Conservation (phyloP, 2,329 filamentous ascomycete species). For the Diaporthe vaccinii region DNA sequence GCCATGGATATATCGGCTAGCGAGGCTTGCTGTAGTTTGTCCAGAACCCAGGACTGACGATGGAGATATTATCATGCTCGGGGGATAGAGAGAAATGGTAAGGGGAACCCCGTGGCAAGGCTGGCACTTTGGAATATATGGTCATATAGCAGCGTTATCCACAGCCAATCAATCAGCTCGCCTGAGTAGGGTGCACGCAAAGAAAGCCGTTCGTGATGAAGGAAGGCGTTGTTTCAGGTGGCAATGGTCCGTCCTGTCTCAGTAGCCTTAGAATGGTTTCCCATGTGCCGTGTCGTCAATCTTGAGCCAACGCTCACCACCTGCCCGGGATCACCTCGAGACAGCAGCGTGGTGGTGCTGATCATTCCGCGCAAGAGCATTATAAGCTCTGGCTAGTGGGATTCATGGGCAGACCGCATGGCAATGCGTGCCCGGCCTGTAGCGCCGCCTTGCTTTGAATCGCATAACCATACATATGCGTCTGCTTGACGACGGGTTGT, state of each 20-base stretch:
- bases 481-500: neutral
- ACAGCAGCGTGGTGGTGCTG: slow-evolving; percentile 18
- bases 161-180: neutral
- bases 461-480: neutral
- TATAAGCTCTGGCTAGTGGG: slow-evolving; percentile 22
- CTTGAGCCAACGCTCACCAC: neutral
- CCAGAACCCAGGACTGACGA: neutral
- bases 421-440: slow-evolving; percentile 11
- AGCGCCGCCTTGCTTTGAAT: neutral
- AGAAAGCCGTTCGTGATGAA: neutral
- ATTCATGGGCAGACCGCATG: slow-evolving; percentile 23
- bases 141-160: neutral
- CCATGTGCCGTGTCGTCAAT: slow-evolving; percentile 2
- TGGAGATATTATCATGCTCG: neutral
- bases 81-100: neutral
- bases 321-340: slow-evolving; percentile 17
- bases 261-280: neutral
- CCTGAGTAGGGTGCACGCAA: neutral
- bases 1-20: neutral
- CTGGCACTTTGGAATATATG: neutral
- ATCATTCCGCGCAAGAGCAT: slow-evolving; percentile 4
- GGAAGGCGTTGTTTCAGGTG: slow-evolving; percentile 23
- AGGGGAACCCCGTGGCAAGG: neutral
- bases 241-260: slow-evolving; percentile 7
- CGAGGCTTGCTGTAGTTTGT: neutral